Base-by-base conservation (phyloP, 1,139 yeast genomes). In the Taphrina populina region DNA sequence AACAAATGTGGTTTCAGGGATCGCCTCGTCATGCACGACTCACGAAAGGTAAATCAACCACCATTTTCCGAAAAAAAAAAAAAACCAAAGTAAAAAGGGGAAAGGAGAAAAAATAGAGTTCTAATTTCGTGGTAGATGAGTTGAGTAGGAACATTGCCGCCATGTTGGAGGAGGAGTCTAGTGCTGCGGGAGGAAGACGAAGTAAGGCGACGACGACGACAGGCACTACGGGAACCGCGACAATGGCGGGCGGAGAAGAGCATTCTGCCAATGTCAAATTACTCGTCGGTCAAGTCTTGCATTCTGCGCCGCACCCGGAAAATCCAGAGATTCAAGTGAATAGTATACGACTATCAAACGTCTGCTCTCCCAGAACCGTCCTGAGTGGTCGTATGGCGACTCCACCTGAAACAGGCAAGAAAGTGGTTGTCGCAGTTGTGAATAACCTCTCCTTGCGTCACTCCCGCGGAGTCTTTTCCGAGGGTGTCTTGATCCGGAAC, bases 401-500 rank as follows among this genome's bases (percentile, higher is more conserved):
- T 20, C 19, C 40, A 4, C 30, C 44, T 4, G 10, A 6, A 10
- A 36, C 41, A 6, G 56, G 51, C 4, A 41, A 26, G 20, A 26
- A 20, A n/a, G 37, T 35, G 2, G 44, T 52, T 2, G 56, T 52
- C 23, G 56, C 45, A 15, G 24, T 37, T 23, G 27, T 21, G 29
- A 39, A 35, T 19, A 52, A 52, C 15, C 41, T 52, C 10, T 44
- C 56, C 15, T 15, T 35, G 8, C 41, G 43, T 15, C 35, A 52
- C 15, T 32, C 32, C 2, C 43, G 44, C n/a, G 51, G 56, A 27
- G 24, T 34, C n/a, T 21, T 35, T 17, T 19, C 51, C 23, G 56
- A 52, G 11, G 56, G 56, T 11, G 41, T 52, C 17, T 7, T 52
- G 29, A 21, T 52, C 27, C 43, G 56, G 26, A 41, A 51, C 20